These are phyloP conservation scores for Naumovozyma baii DNA, from an alignment of 805 yeast genomes.

Conservation along the genomic window DNA sequence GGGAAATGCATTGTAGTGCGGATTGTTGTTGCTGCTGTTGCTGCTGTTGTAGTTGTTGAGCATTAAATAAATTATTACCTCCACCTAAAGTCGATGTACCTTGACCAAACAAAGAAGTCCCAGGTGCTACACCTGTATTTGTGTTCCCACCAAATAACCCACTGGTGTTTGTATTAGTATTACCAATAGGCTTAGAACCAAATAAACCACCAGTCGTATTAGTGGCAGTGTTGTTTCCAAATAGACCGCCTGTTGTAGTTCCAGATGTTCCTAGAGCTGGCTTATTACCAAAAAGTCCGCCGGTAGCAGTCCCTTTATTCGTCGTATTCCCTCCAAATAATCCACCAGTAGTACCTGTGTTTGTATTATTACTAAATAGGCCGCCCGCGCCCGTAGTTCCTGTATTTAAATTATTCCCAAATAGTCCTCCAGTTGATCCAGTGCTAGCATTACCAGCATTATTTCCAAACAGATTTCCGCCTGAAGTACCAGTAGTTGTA, in stretches of 20 bases:
- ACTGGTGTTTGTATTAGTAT: slow-evolving; percentile 11
- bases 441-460: slow-evolving; percentile 5
- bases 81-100: slow-evolving; percentile 6
- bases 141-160: slow-evolving; percentile 21
- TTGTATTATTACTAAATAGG: slow-evolving; percentile 27
- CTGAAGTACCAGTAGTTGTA: neutral
- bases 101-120: slow-evolving; percentile 30
- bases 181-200: slow-evolving; percentile 1
- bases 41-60: slow-evolving; percentile 15
- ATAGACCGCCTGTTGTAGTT: neutral
- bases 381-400: slow-evolving; percentile 24
- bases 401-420: slow-evolving; percentile 19
- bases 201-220: slow-evolving; percentile 3
- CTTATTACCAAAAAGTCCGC: slow-evolving; percentile 9
- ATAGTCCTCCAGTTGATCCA: slow-evolving; percentile 16
- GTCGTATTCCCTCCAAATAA: slow-evolving; percentile 5
- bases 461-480: slow-evolving; percentile 28
- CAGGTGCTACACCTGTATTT: slow-evolving; percentile 7
- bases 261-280: neutral
- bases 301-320: slow-evolving; percentile 8
- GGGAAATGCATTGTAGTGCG: slow-evolving; percentile 36
- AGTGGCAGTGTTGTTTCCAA: slow-evolving; percentile 3
- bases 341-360: slow-evolving; percentile 4
- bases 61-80: slow-evolving; percentile 11
- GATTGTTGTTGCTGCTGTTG: slow-evolving; percentile 25